These are phyloP conservation scores for Xerocomellus amylosporus DNA, from an alignment of 768 basidiomycete species.

Conservation along the genomic window DNA sequence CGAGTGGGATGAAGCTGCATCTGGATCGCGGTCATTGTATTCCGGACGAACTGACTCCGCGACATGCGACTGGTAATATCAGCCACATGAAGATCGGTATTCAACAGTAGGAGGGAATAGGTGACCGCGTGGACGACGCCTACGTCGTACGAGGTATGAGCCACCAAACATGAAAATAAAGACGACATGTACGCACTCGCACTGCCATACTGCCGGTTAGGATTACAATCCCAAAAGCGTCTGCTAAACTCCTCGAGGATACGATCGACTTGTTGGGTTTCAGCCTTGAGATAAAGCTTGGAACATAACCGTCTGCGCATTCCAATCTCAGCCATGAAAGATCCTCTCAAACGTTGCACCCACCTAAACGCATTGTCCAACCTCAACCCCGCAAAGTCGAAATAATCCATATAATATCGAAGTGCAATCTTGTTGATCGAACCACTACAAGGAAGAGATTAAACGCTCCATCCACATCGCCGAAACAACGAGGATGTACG, in stretches of 20 bases:
- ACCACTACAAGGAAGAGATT: slow-evolving; percentile 45
- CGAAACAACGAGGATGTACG: slow-evolving; percentile 37
- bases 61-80: slow-evolving; percentile 90
- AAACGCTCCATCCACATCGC: background rate
- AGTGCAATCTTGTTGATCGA: slow-evolving; percentile 73
- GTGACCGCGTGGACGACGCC: slow-evolving; percentile 94
- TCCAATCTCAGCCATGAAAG: background rate
- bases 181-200: slow-evolving; percentile 55
- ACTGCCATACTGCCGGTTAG: slow-evolving; percentile 73
- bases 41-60: slow-evolving; percentile 84
- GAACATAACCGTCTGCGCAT: slow-evolving; percentile 72
- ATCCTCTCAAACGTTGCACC: slow-evolving; percentile 9
- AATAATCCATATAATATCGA: slow-evolving; percentile 79
- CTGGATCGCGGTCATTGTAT: slow-evolving; percentile 85
- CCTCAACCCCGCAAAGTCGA: slow-evolving; percentile 80
- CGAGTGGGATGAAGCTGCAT: slow-evolving; percentile 63
- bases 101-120: slow-evolving; percentile 89
- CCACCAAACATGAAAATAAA: background rate
- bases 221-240: slow-evolving; percentile 92
- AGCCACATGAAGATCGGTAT: slow-evolving; percentile 97
- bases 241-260: slow-evolving; percentile 90
- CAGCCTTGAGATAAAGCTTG: slow-evolving; percentile 90
- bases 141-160: slow-evolving; percentile 26
- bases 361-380: slow-evolving; percentile 91
- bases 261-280: slow-evolving; percentile 97